Conservation (phyloP, 1,139 yeast species). For the Scheffersomyces segobiensis region DNA sequence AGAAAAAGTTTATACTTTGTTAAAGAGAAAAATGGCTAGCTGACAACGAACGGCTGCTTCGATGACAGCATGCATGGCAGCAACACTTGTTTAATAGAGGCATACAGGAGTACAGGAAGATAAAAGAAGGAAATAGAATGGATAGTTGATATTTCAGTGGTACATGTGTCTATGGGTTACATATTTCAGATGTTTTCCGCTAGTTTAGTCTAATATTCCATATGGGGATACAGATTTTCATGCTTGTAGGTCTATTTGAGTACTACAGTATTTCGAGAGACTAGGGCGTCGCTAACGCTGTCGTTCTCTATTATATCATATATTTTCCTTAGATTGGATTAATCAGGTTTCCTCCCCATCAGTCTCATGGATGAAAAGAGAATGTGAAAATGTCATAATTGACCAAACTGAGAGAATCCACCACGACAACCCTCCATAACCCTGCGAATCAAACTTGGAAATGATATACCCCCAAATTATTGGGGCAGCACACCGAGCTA, state of each 20-base stretch:
- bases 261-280: neutral
- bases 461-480: conserved; percentile 58
- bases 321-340: neutral
- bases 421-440: neutral
- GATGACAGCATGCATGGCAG: neutral
- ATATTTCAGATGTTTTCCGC: neutral
- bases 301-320: neutral
- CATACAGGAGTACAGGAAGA: too few species aligned
- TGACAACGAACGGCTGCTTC: neutral
- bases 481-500: conserved; percentile 62
- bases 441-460: conserved; percentile 23
- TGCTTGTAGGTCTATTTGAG: neutral
- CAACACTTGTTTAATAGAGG: too few species aligned
- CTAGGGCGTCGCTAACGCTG: neutral
- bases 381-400: neutral
- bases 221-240: neutral
- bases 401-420: neutral
- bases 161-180: too few species aligned
- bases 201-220: neutral
- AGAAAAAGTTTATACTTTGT: neutral
- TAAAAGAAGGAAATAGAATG: too few species aligned
- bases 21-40: neutral
- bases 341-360: neutral
- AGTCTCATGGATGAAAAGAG: neutral
- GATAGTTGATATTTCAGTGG: too few species aligned